These are phyloP conservation scores for Bipolaris cookei DNA, from an alignment of 2,329 filamentous ascomycete species.

Conservation along the genomic window DNA sequence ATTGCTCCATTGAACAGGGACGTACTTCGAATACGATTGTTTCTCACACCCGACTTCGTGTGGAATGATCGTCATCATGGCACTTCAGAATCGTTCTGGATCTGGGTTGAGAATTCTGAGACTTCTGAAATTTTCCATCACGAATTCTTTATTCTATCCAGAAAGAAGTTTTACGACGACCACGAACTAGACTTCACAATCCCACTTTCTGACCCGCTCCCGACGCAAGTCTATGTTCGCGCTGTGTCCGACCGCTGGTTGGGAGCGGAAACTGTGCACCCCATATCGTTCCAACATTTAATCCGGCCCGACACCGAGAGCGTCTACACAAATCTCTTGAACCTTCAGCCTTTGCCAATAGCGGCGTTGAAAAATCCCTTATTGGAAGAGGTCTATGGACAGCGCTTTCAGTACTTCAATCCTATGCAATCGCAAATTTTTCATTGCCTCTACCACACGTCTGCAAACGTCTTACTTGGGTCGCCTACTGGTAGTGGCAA, in stretches of 20 bases:
- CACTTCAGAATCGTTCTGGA: slow-evolving; percentile 94
- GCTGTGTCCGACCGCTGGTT: slow-evolving; percentile 96
- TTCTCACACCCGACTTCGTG: slow-evolving; percentile 83
- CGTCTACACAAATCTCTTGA: slow-evolving; percentile 91
- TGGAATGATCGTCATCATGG: slow-evolving; percentile 97
- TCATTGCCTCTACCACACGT: slow-evolving; percentile 91
- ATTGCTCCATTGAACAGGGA: slow-evolving; percentile 95
- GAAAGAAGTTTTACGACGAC: slow-evolving; percentile 90
- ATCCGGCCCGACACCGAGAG: slow-evolving; percentile 98
- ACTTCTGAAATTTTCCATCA: slow-evolving; percentile 98
- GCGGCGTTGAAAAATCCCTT: slow-evolving; percentile 84
- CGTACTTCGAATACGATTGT: slow-evolving; percentile 88
- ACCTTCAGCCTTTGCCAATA: slow-evolving; percentile 88
- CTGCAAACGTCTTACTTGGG: slow-evolving; percentile 89
- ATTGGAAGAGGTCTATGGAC: slow-evolving; percentile 84
- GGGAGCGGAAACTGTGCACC: slow-evolving; percentile 91
- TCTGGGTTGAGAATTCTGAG: slow-evolving; percentile 99
- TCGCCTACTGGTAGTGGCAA: slow-evolving; percentile 98
- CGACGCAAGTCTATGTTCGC: slow-evolving; percentile 93
- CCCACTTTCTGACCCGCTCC: slow-evolving; percentile 87
- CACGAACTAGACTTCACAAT: slow-evolving; percentile 99
- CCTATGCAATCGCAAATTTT: slow-evolving; percentile 99
- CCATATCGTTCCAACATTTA: slow-evolving; percentile 96
- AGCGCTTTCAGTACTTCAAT: slow-evolving; percentile 96
- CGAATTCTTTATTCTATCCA: slow-evolving; percentile 91